Evolutionary conservation across 139 green algal genomes (phyloP).

Genomic region (Tetraselmis striata): DNA sequence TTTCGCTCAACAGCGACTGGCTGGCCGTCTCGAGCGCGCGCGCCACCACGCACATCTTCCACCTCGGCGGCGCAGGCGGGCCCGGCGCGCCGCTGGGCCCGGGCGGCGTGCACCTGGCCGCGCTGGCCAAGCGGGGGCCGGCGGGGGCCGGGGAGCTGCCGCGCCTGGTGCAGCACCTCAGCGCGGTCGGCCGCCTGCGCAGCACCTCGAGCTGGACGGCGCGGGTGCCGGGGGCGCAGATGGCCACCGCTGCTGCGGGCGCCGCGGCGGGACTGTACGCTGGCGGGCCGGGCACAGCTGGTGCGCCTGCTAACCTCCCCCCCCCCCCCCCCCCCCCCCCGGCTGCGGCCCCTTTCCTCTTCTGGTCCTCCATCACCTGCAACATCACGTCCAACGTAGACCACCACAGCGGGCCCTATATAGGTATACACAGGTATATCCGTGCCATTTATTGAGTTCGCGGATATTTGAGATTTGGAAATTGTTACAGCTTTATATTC

Average conservation of each 20-base stretch:
- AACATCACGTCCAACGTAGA: no score
- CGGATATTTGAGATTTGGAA: no score
- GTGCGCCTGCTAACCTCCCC: no score
- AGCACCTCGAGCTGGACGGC: constrained; percentile 4
- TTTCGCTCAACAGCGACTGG: constrained; percentile 39
- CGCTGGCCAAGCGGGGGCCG: constrained; percentile 14
- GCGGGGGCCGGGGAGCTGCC: constrained; percentile 1
- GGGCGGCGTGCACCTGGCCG: no score
- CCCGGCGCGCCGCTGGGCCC: no score
- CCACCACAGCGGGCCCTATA: no score
- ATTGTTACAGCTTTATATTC: no score
- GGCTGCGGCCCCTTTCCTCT: no score
- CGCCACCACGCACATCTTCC: constrained; percentile 51
- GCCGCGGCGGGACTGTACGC: constrained; percentile 26
- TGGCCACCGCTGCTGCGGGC: constrained; percentile 17
- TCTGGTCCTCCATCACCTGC: no score
- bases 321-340: no score
- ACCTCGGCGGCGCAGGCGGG: constrained; percentile 20
- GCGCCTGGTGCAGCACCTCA: not conserved
- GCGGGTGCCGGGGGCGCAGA: not conserved
- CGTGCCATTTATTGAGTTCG: no score
- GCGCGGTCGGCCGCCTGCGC: constrained; percentile 7
- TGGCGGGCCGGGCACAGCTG: not conserved
- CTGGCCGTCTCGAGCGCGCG: constrained; percentile 32
- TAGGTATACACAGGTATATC: no score